Conservation (phyloP, 192 early-diverging fungal genomes). For the Backusella australiensis region DNA sequence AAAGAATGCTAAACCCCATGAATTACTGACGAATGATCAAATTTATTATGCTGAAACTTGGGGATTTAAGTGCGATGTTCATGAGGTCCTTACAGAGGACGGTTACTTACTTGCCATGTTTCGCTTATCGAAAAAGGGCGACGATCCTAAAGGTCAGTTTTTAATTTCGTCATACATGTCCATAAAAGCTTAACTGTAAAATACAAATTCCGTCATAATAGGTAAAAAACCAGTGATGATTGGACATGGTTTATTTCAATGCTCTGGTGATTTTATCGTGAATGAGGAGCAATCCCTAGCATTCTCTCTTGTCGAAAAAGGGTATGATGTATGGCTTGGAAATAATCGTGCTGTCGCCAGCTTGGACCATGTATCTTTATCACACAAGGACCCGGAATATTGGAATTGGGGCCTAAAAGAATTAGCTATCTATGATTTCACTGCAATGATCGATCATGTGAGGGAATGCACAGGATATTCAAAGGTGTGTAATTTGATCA, state of each 20-base stretch:
- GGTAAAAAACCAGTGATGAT: slow-evolving; percentile 70
- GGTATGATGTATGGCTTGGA: slow-evolving; percentile 96
- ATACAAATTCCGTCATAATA: not conserved
- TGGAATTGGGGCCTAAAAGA: slow-evolving; percentile 97
- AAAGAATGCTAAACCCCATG: not conserved
- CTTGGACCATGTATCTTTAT: slow-evolving; percentile 10
- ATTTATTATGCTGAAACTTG: slow-evolving; percentile 20
- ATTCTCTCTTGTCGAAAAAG: slow-evolving; percentile 82
- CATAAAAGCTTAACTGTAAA: not conserved
- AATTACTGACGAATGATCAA: slow-evolving; percentile 24
- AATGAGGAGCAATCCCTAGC: slow-evolving; percentile 75
- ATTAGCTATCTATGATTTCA: slow-evolving; percentile 82
- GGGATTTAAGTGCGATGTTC: slow-evolving; percentile 21
- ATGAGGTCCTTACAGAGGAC: slow-evolving; percentile 21
- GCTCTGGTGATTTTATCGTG: slow-evolving; percentile 83
- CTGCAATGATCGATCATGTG: slow-evolving; percentile 71
- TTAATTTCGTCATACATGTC: not conserved
- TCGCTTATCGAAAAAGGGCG: slow-evolving; percentile 3
- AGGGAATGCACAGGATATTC: not conserved
- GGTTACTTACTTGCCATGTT: slow-evolving; percentile 26
- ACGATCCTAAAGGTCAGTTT: not conserved
- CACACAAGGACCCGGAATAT: slow-evolving; percentile 19
- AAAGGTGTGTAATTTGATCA: slow-evolving; percentile 37
- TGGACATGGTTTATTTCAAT: slow-evolving; percentile 94
- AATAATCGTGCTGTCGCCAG: slow-evolving; percentile 73